Conservation (phyloP, 345 rosid genomes). For the Linum trigynum region DNA sequence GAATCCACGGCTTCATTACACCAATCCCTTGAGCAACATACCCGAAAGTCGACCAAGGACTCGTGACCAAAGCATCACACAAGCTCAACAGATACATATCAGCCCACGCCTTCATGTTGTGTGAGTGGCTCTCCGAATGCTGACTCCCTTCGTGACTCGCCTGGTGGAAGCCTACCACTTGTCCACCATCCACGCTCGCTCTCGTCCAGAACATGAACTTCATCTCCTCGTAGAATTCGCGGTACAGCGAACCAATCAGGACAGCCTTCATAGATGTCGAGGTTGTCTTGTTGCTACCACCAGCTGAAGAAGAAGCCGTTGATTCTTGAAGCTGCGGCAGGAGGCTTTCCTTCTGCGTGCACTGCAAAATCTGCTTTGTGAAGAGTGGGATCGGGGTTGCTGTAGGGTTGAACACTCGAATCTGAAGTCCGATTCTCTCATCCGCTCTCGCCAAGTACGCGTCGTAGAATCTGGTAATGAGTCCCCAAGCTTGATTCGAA, state of each 20-base stretch:
- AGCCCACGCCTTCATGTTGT: conserved; percentile 23
- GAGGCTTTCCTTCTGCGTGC: conserved; percentile 12
- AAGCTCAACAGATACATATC: conserved; percentile 25
- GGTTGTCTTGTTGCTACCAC: not conserved
- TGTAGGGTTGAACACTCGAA: conserved; percentile 11
- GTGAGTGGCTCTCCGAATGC: conserved; percentile 16
- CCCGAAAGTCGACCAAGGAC: conserved; percentile 27
- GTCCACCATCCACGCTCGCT: conserved; percentile 19
- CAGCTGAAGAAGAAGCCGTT: not conserved
- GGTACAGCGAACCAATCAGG: not conserved
- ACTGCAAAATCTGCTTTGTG: conserved; percentile 11
- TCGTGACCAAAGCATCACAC: conserved; percentile 23
- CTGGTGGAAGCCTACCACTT: conserved; percentile 22
- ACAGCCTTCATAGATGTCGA: not conserved
- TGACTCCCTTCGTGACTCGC: conserved; percentile 26
- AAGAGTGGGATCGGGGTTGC: not conserved
- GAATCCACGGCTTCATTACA: conserved; percentile 25
- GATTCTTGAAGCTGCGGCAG: conserved; percentile 6
- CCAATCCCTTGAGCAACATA: conserved; percentile 30
- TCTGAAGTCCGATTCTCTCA: conserved; percentile 18
- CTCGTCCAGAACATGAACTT: conserved; percentile 21
- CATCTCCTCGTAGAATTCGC: conserved; percentile 9
- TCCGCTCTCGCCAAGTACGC: conserved; percentile 17
- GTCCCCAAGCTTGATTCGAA: conserved; percentile 19
- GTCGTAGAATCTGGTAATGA: conserved; percentile 17